These are phyloP conservation scores for Moniliophthora roreri DNA, from an alignment of 1,284 basidiomycete species.

Conservation along the genomic window DNA sequence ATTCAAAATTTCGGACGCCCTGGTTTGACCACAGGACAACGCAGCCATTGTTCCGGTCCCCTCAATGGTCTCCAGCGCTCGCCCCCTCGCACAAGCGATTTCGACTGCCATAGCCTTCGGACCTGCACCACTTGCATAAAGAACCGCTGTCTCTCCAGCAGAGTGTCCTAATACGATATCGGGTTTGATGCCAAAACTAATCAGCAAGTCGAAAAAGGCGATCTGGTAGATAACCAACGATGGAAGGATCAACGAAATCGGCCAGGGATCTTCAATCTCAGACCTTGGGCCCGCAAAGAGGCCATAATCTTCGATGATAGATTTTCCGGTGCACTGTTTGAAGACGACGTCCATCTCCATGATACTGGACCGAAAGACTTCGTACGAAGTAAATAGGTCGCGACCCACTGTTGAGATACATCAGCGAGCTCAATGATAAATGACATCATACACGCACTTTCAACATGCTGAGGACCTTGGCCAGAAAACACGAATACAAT, in stretches of 20 bases:
- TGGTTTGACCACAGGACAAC: slow-evolving; percentile 29
- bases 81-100: slow-evolving; percentile 37
- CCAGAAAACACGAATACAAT: slow-evolving; percentile 34
- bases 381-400: slow-evolving; percentile 28
- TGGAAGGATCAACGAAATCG: slow-evolving; percentile 34
- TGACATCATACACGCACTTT: slow-evolving; percentile 21
- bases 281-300: slow-evolving; percentile 9
- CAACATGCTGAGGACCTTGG: slow-evolving; percentile 33
- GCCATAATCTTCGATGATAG: slow-evolving; percentile 24
- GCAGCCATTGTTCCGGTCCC: slow-evolving; percentile 41
- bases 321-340: slow-evolving; percentile 23
- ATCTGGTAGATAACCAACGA: slow-evolving; percentile 43
- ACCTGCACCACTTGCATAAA: slow-evolving; percentile 42
- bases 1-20: slow-evolving; percentile 20
- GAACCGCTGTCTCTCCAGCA: slow-evolving; percentile 41
- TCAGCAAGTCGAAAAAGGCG: slow-evolving; percentile 39
- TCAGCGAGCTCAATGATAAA: background rate
- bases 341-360: slow-evolving; percentile 29
- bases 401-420: slow-evolving; percentile 29
- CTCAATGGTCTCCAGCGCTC: slow-evolving; percentile 33
- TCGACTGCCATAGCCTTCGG: slow-evolving; percentile 39
- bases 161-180: slow-evolving; percentile 41
- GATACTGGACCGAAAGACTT: slow-evolving; percentile 31
- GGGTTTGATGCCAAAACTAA: slow-evolving; percentile 32
- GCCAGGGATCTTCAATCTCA: slow-evolving; percentile 27